These are phyloP conservation scores for Psilocybe tampanensis DNA, from an alignment of 768 basidiomycete genomes.

Conservation along the genomic window DNA sequence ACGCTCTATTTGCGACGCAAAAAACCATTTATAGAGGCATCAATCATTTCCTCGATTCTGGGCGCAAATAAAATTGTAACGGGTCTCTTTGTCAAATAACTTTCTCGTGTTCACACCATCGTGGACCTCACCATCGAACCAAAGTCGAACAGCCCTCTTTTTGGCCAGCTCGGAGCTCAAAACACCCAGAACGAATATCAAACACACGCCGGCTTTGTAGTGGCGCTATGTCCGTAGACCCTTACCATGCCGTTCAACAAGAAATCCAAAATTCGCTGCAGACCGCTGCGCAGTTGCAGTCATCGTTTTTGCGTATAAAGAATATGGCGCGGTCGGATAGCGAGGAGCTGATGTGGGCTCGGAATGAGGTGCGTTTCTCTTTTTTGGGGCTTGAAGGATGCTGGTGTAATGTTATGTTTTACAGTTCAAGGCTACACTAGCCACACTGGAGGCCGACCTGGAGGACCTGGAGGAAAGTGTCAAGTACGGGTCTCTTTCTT, in stretches of 20 bases:
- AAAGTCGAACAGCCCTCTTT: not conserved
- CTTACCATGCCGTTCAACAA: constrained; percentile 84
- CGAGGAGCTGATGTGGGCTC: constrained; percentile 80
- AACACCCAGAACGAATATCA: not conserved
- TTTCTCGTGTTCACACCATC: not conserved
- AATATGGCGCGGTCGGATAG: constrained; percentile 73
- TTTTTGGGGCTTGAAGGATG: not conserved
- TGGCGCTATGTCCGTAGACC: constrained; percentile 57
- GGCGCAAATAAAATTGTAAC: not conserved
- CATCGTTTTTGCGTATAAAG: constrained; percentile 79
- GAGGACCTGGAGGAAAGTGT: constrained; percentile 96
- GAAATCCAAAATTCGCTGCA: constrained; percentile 81
- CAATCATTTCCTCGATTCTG: not conserved
- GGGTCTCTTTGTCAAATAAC: too few species aligned
- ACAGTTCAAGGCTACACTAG: constrained; percentile 77
- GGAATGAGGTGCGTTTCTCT: constrained; percentile 61
- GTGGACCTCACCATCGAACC: not conserved
- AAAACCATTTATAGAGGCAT: not conserved
- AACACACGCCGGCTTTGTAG: not conserved
- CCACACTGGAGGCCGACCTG: constrained; percentile 81
- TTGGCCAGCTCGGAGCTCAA: not conserved
- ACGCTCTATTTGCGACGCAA: not conserved
- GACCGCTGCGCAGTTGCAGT: constrained; percentile 66
- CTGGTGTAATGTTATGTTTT: not conserved
- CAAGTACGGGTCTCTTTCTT: constrained; percentile 47